Evolutionary conservation across 768 basidiomycete species (phyloP).

Genomic region (Daedaleopsis nitida): DNA sequence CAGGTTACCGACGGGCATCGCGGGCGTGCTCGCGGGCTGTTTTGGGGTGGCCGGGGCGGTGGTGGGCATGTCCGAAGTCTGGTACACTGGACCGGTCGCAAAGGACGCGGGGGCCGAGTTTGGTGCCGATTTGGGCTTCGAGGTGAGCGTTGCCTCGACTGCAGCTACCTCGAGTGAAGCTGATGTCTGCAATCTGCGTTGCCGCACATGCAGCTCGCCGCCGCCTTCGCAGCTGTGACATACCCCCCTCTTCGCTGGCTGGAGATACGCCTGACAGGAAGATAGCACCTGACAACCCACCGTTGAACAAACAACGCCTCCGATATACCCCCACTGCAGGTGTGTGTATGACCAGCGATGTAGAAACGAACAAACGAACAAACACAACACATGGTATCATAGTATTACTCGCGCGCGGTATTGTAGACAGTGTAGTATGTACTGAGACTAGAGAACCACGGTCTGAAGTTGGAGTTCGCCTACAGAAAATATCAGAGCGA

Average conservation of each 20-base stretch:
- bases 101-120: constrained; percentile 41
- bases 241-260: constrained; percentile 52
- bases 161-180: neutral
- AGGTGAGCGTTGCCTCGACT: constrained; percentile 35
- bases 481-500: too few relatives aligned
- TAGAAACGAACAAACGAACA: too few relatives aligned
- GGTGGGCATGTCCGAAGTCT: constrained; percentile 53
- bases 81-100: constrained; percentile 56
- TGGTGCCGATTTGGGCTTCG: constrained; percentile 58
- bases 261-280: constrained; percentile 47
- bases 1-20: constrained; percentile 50
- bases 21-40: constrained; percentile 48
- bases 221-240: constrained; percentile 46
- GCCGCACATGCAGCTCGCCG: constrained; percentile 38
- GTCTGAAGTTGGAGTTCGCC: too few relatives aligned
- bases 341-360: too few relatives aligned
- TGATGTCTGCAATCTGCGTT: neutral
- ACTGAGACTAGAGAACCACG: too few relatives aligned
- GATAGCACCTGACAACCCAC: constrained; percentile 23
- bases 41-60: constrained; percentile 52
- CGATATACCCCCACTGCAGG: too few relatives aligned
- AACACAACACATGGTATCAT: too few relatives aligned
- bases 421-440: too few relatives aligned
- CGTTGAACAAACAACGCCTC: too few relatives aligned
- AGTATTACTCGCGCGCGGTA: too few relatives aligned